Evolutionary conservation across 1,139 yeast genomes (phyloP), one percentile per base, ranked within the genome.

Genomic region (Hemisphaericaspora subhashii): DNA sequence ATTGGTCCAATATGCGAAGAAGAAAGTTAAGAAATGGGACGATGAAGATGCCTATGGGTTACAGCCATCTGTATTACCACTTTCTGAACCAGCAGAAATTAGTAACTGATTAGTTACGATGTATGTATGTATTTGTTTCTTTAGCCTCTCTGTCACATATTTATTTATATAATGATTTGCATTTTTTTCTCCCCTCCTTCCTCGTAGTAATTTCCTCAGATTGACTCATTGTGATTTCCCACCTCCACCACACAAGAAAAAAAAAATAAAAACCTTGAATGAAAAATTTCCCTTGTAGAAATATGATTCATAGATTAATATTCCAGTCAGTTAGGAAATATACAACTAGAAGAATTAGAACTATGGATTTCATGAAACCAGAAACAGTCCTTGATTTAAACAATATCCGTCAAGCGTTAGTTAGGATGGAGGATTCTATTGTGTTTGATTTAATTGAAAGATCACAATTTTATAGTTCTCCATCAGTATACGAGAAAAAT

Each of bases 381-480:
- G 85, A 83, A 33, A 79, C 95, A 0, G 97, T 89, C 7, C 74
- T 92, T 42, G 79, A 88, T 55, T 70, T 92, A 46, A 70, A 70
- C 53, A 89, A 92, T 61, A 92, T 92, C 53, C 81, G 98, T 48
- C 81, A 78, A 46, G 86, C 90, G 15, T 71, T 92, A 39, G 83
- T 89, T 32, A 79, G 96, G 38, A 88, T 92, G 96, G 98, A 92
- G 56, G 98, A 92, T 61, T 85, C 97, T 8, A 89, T 92, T 53
- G 86, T 92, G 47, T 92, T 90, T 71, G 86, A 85, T 43, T 76
- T 92, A 51, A 90, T 92, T 46, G 98, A 92, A 62, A 74, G 98
- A 48, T 87, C 96, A 3, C 96, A 90, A 63, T 92, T 88, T 57
- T 83, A 70, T 52, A 74, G 78, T 29, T 83, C 90, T 39, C 85